Conservation (phyloP, 1,284 basidiomycete genomes). For the Phaffia rhodozyma region DNA sequence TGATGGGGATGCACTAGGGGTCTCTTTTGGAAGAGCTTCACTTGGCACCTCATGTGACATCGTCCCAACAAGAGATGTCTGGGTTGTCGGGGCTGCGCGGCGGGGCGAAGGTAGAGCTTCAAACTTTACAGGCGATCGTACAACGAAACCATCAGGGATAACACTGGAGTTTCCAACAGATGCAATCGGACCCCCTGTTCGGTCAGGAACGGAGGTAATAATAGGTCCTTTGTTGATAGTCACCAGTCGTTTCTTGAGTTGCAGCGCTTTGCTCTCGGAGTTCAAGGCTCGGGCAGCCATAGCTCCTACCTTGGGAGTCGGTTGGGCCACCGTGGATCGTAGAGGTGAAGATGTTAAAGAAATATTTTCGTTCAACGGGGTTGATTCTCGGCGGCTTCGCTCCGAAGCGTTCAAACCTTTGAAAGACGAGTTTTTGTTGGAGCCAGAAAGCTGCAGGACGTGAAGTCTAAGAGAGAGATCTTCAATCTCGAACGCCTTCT, state of each 20-base stretch:
- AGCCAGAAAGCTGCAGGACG: slow-evolving; percentile 19
- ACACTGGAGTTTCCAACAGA: neutral
- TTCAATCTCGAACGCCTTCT: slow-evolving; percentile 36
- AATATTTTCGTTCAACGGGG: neutral
- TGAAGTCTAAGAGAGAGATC: slow-evolving; percentile 36
- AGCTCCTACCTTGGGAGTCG: slow-evolving; percentile 7
- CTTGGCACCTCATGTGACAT: too few relatives aligned
- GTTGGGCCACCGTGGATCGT: neutral
- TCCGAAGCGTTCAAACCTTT: neutral
- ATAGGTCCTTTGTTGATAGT: slow-evolving; percentile 5
- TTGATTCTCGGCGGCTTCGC: neutral
- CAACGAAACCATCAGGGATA: neutral
- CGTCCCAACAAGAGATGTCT: neutral
- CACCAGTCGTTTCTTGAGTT: slow-evolving; percentile 9
- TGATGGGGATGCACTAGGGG: neutral
- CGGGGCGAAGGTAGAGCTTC: slow-evolving; percentile 10
- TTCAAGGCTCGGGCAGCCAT: slow-evolving; percentile 15
- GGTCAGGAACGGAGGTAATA: slow-evolving; percentile 1
- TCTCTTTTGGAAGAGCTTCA: neutral
- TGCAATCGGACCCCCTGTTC: neutral
- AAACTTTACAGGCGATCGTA: slow-evolving; percentile 6
- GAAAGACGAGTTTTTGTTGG: neutral
- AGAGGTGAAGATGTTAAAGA: slow-evolving; percentile 6
- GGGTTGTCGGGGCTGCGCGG: neutral
- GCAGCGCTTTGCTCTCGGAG: slow-evolving; percentile 8